Evolutionary conservation across 441 rosid genomes (phyloP).

Genomic region (Lepidium campestre): DNA sequence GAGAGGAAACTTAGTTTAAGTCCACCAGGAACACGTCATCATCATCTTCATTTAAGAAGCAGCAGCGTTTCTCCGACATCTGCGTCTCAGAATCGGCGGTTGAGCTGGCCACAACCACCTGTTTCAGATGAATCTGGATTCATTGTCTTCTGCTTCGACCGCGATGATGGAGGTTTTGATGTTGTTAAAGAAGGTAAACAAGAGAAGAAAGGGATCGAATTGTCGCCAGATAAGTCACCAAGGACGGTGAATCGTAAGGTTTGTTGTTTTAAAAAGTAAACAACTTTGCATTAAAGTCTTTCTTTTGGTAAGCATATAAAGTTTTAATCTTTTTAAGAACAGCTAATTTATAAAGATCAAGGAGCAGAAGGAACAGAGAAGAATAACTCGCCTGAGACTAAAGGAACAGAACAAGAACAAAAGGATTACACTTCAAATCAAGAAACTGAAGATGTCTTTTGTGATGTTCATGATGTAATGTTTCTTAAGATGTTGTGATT

Average conservation of each 20-base stretch:
- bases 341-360: constrained; percentile 33
- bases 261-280: not conserved
- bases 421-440: not conserved
- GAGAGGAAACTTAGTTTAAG: constrained; percentile 16
- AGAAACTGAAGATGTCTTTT: not conserved
- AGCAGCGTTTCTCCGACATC: constrained; percentile 24
- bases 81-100: constrained; percentile 20
- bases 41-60: constrained; percentile 23
- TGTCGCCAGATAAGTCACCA: constrained; percentile 20
- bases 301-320: too few relatives aligned
- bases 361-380: constrained; percentile 10
- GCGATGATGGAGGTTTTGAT: constrained; percentile 59
- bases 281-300: not conserved
- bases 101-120: constrained; percentile 30
- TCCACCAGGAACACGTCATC: constrained; percentile 29
- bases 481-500: not conserved
- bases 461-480: constrained; percentile 28
- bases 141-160: constrained; percentile 59
- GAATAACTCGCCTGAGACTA: not conserved
- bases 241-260: constrained; percentile 42
- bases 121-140: constrained; percentile 53
- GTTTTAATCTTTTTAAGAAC: not conserved
- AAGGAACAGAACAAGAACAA: not conserved
- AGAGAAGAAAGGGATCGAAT: constrained; percentile 23
- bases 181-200: constrained; percentile 42